These are phyloP conservation scores for Candida caryicola DNA, from an alignment of 805 yeast genomes.

Conservation along the genomic window DNA sequence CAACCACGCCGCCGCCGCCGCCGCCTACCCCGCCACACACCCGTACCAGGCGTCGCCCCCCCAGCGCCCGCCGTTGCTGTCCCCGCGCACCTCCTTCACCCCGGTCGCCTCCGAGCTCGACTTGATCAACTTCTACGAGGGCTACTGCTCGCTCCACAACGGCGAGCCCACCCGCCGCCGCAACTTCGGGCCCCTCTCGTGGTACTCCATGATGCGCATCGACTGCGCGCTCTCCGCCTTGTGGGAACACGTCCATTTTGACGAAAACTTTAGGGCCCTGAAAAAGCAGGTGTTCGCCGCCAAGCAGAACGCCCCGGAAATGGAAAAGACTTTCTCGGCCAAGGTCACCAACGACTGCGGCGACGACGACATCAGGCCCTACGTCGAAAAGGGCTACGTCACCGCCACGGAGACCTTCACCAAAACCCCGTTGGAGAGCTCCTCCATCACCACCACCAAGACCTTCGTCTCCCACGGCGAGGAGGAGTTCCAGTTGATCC, in stretches of 20 bases:
- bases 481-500: conserved; percentile 18
- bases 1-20: background rate
- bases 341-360: conserved; percentile 11
- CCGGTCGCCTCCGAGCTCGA: conserved; percentile 22
- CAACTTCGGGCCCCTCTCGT: conserved; percentile 52
- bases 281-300: background rate
- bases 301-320: conserved; percentile 4
- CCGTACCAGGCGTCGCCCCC: background rate
- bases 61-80: background rate
- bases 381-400: conserved; percentile 4
- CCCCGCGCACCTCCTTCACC: background rate
- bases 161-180: conserved; percentile 37
- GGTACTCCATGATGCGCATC: conserved; percentile 42
- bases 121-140: conserved; percentile 34
- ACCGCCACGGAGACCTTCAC: background rate
- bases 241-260: conserved; percentile 14
- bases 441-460: background rate
- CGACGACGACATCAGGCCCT: conserved; percentile 4
- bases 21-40: background rate
- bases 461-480: conserved; percentile 7
- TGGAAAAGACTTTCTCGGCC: conserved; percentile 7
- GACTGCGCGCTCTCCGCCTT: conserved; percentile 17
- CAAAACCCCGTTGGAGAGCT: background rate
- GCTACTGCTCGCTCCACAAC: conserved; percentile 40
- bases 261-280: background rate